phyloP scores from a whole-genome alignment of 2,329 filamentous ascomycete genomes.

The Teratosphaeria pseudoeucalypti region DNA sequence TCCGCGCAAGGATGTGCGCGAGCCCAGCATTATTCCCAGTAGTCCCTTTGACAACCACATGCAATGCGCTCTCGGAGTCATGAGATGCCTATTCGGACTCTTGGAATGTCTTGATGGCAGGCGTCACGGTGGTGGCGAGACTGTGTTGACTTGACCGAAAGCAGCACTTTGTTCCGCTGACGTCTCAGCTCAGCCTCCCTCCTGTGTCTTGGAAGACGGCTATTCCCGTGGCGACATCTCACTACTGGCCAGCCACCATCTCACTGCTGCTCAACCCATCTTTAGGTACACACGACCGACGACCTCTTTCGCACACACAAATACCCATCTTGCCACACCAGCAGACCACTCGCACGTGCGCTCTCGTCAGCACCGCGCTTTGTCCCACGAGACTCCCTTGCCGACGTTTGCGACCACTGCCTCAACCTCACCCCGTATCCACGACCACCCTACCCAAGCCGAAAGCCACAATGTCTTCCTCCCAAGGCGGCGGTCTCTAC shows the following conservation, averaged over 20 bases:
- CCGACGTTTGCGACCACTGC: neutral
- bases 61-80: no score
- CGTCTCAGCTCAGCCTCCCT: neutral
- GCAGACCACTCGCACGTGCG: neutral
- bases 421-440: neutral
- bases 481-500: conserved; percentile 1
- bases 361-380: neutral
- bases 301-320: neutral
- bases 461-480: neutral
- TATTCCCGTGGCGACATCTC: neutral
- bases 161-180: neutral
- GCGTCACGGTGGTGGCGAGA: neutral
- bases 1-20: no score
- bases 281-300: neutral
- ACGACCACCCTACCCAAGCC: neutral
- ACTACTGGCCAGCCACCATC: neutral
- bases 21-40: no score
- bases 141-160: neutral
- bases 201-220: neutral
- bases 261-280: neutral
- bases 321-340: neutral
- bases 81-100: no score
- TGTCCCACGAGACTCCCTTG: neutral
- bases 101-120: neutral
- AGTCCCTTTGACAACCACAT: no score